These are phyloP conservation scores for Mucor velutinosus DNA, from an alignment of 371 early-diverging fungal genomes.

Conservation along the genomic window DNA sequence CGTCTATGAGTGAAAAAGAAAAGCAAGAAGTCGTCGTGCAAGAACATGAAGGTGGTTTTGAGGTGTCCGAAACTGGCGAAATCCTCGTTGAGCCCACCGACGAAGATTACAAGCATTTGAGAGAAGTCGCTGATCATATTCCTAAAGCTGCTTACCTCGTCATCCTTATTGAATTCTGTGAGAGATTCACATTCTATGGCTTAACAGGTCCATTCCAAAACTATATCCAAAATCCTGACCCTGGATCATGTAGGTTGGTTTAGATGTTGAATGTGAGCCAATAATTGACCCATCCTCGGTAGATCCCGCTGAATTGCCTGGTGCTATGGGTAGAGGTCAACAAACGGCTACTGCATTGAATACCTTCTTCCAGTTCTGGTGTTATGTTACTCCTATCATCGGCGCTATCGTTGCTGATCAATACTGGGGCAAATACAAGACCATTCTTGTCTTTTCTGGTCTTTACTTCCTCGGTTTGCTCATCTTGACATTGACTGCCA, in stretches of 20 bases:
- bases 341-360: slow-evolving; percentile 66
- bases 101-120: slow-evolving; percentile 47
- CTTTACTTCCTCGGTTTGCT: slow-evolving; percentile 77
- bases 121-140: slow-evolving; percentile 55
- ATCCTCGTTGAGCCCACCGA: slow-evolving; percentile 44
- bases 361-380: slow-evolving; percentile 81
- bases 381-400: slow-evolving; percentile 80
- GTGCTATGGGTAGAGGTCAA: slow-evolving; percentile 51
- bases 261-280: not conserved
- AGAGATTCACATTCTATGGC: slow-evolving; percentile 78
- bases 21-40: slow-evolving; percentile 15
- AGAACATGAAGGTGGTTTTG: slow-evolving; percentile 31
- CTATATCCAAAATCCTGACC: slow-evolving; percentile 60
- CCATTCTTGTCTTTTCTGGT: slow-evolving; percentile 69
- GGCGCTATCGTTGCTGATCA: slow-evolving; percentile 85
- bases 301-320: slow-evolving; percentile 49
- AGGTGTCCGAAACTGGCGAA: slow-evolving; percentile 2
- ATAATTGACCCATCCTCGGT: not conserved
- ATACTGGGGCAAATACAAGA: slow-evolving; percentile 82
- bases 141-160: slow-evolving; percentile 64
- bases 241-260: slow-evolving; percentile 33
- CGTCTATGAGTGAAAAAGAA: slow-evolving; percentile 9
- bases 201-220: slow-evolving; percentile 65
- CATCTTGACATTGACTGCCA: slow-evolving; percentile 65
- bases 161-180: slow-evolving; percentile 75